Evolutionary conservation across 2,329 filamentous ascomycete genomes (phyloP), one percentile per base, ranked within the genome.

Genomic region (Massarina eburnea): DNA sequence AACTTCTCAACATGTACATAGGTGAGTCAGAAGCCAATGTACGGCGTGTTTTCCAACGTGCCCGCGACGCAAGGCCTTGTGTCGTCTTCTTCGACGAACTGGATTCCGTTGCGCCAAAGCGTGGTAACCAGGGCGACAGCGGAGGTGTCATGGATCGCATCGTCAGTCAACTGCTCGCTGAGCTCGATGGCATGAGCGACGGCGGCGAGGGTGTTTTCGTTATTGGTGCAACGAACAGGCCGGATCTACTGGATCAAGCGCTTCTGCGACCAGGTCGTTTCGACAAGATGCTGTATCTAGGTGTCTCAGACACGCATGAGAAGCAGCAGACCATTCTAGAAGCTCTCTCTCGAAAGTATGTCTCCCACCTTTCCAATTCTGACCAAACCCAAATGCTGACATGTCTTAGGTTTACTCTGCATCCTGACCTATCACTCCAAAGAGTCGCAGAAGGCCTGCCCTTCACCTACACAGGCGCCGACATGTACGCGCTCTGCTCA

Each of bases 111-210:
- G 92, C 94, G 4, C 94, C 94, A 0, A 97, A 97, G 75, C 82
- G 94, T 71, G 94, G 94, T 29, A 97, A 97, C 62, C 92, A 97
- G 71, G 94, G 94, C 39, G 94, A 97, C 63, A 96, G 90, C 53
- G 92, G 94, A 46, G 94, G 94, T 64, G 94, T 97, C 45, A 97
- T 97, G 92, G 94, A 97, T 68, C 84, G 94, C 44, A 97, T 97
- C 55, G 92, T 99, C 41, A 94, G 88, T 48, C 94, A 97, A 74
- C 76, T 99, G 35, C 81, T 99, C 9, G 94, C 94, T 0, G 94
- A 99, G 72, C 78, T 99, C 18, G 94, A 99, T 66, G 94, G 94
- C 41, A 99, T 99, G 94, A 96, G 91, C 41, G 88, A 92, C 55
- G 91, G 90, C 14, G 89, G 91, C 48, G 89, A 91, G 54, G 69